Base-by-base conservation (phyloP, 1,284 basidiomycete genomes). In the Trametes hirsuta region DNA sequence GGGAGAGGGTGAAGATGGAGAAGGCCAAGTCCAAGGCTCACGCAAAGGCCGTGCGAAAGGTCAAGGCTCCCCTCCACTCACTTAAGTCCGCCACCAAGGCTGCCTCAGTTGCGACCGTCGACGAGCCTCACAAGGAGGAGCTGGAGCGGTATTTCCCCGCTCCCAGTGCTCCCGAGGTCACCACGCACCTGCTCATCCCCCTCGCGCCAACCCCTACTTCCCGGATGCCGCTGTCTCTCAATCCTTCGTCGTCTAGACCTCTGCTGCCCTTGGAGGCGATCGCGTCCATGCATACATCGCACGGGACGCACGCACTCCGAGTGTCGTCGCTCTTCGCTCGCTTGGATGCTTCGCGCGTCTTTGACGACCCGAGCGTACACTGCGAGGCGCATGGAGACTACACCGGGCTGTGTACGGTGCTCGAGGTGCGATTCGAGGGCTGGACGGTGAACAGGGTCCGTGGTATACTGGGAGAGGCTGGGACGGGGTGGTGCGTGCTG, bases 401-500 rank as follows among this genome's bases (percentile, higher is more conserved):
- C 46, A 74, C 59, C 58, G 74, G 74, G 49, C 73, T 76, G 6
- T 90, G 87, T 63, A 88, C 85, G 12, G 68, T 89, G 30, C 76
- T 92, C 14, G 84, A 84, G 50, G 79, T 93, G 35, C 80, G 83
- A 35, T 91, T 93, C 69, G 72, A 74, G 11, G 90, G 90, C 1
- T 93, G 91, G 90, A 81, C 80, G 2, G 80, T 79, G 58, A 75
- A 73, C 12, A 80, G 82, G 54, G 89, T 93, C 5, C 76, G 86
- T 41, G 72, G 80, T 47, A 79, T 91, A 25, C 79, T 91, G 18
- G 90, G 90, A 12, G 85, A 89, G 69, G 84, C 83, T 35, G 83
- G 85, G 18, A 82, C 77, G 4, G 87, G 86, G 0, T 92, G 90
- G 90, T 92, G 88, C 74, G 77, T 80, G 0, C 70, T 91, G 10